These are phyloP conservation scores for Magnusiomyces tetraspermus DNA, from an alignment of 1,139 yeast genomes.

Conservation along the genomic window DNA sequence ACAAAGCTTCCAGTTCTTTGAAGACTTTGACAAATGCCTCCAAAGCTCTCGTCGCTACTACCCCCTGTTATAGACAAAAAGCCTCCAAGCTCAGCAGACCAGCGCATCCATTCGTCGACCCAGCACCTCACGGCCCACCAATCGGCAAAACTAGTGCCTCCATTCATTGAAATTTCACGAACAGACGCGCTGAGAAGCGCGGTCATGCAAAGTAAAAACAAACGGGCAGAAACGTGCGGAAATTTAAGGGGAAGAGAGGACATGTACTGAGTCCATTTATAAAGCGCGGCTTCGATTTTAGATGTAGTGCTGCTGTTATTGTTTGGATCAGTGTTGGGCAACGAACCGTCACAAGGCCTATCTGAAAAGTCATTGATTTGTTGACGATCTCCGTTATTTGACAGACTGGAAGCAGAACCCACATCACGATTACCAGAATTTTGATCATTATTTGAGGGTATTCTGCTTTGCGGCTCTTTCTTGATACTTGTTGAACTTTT, in stretches of 20 bases:
- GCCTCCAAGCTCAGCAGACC: slow-evolving; percentile 65
- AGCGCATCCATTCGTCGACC: slow-evolving; percentile 63
- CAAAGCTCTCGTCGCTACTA: too few species aligned
- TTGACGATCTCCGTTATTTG: too few species aligned
- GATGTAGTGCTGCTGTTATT: slow-evolving; percentile 10
- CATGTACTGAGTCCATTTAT: slow-evolving; percentile 37
- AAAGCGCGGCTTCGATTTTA: slow-evolving; percentile 25
- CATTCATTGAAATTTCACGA: slow-evolving; percentile 50
- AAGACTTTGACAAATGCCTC: too few species aligned
- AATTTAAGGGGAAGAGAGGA: slow-evolving; percentile 41
- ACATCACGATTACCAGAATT: too few species aligned
- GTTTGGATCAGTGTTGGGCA: too few species aligned
- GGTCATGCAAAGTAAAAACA: slow-evolving; percentile 47
- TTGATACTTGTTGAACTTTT: not conserved
- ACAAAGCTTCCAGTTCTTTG: too few species aligned
- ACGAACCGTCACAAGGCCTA: too few species aligned
- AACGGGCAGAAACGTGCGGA: slow-evolving; percentile 44
- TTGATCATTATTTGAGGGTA: too few species aligned
- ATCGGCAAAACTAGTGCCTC: slow-evolving; percentile 56
- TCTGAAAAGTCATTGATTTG: too few species aligned
- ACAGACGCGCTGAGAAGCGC: slow-evolving; percentile 56
- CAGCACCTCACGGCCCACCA: slow-evolving; percentile 78
- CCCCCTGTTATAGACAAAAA: slow-evolving; percentile 31
- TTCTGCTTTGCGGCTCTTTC: too few species aligned
- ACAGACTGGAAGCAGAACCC: too few species aligned